A percentile compares a stretch with the other conserved stretches of the same genome.
phyloP scores from a whole-genome alignment of 345 rosid genomes.

The Gossypium sturtianum region DNA sequence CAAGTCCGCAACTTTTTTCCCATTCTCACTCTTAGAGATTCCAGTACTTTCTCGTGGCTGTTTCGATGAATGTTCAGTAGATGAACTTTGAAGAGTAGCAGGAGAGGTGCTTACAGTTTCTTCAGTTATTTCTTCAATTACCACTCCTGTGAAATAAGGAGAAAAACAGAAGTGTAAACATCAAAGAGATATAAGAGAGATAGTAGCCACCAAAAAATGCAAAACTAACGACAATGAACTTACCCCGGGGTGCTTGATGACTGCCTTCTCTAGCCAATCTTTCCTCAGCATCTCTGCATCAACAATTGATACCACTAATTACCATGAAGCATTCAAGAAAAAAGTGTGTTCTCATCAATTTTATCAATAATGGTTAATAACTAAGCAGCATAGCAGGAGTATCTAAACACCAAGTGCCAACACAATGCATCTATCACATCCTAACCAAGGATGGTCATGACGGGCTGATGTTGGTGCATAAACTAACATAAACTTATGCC shows the following conservation, averaged over 20 bases:
- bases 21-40: conserved; percentile 14
- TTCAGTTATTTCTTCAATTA: conserved; percentile 78
- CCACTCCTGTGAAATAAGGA: conserved; percentile 38
- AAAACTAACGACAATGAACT: conserved; percentile 13
- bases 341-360: background rate
- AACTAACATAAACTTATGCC: background rate
- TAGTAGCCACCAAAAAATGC: conserved; percentile 4
- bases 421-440: background rate
- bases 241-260: conserved; percentile 46
- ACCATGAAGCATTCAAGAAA: background rate
- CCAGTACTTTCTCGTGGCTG: conserved; percentile 26
- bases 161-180: background rate
- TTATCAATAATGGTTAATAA: background rate
- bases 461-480: background rate
- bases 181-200: conserved; percentile 3
- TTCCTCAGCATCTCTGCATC: conserved; percentile 51
- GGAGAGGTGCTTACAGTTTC: conserved; percentile 35
- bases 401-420: background rate
- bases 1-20: conserved; percentile 16
- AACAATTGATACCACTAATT: conserved; percentile 11
- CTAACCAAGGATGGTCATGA: conserved; percentile 1
- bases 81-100: conserved; percentile 24
- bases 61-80: conserved; percentile 22
- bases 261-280: conserved; percentile 50
- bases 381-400: background rate